Evolutionary conservation across 2,329 filamentous ascomycete genomes (phyloP), one percentile per base, ranked within the genome.

Genomic region (Cladobotryum mycophilum): DNA sequence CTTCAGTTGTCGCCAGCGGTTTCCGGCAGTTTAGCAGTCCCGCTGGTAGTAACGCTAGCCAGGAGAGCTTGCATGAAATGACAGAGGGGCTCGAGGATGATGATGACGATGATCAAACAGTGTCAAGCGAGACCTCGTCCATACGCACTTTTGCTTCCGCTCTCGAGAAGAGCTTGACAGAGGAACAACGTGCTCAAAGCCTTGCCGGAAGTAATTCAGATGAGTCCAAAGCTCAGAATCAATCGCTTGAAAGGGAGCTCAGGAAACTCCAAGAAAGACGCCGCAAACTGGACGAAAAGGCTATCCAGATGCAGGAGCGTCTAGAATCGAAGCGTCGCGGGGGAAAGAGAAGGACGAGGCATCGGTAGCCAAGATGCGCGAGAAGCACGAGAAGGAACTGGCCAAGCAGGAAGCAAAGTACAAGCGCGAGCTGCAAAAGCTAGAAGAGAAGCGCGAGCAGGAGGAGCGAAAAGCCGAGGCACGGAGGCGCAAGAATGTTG

Each of bases 401-500:
- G 78, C 79, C 41, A 87, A 85, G 61, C 80, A 84, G 47, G 80
- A 85, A 57, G 82, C 82, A 34, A 85, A 83, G 57, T 83, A 84
- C 58, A 76, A 78, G 55, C 76, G 76, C 12, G 84, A 89, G 60
- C 70, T 86, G 42, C 70, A 71, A 55, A 85, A 84, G 65, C 68
- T 87, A 2, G 80, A 88, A 55, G 76, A 81, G 56, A 82, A 81
- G 68, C 79, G 80, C 44, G 72, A 74, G 52, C 77, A 76, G 51
- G 86, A 89, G 60, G 73, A 81, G 53, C 73, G 71, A 58, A 86
- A 84, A 65, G 76, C 76, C 1, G 75, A 77, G 51, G 75, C 76
- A 43, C 67, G 73, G 22, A 69, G 67, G 42, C 68, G 68, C 22
- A 84, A 82, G 65, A 67, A 69, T 17, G 60, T 62, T 1, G 80